Evolutionary conservation across 345 rosid genomes (phyloP).

Genomic region (Eucalyptus pauciflora): DNA sequence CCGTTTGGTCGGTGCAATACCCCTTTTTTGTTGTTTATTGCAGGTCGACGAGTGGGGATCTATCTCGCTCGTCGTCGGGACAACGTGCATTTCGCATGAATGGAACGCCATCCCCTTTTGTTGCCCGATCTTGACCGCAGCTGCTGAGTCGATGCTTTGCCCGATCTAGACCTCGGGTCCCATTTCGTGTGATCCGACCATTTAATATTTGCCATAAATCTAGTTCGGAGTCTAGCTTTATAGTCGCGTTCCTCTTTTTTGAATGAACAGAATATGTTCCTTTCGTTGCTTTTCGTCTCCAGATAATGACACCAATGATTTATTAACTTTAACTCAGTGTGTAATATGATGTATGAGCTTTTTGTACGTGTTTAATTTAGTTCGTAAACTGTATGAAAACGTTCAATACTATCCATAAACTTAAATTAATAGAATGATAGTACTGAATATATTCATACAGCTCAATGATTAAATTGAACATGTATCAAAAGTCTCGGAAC

Average conservation of each 20-base stretch:
- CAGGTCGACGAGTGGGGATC: background rate
- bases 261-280: background rate
- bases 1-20: background rate
- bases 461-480: too few species aligned
- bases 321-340: rapidly evolving
- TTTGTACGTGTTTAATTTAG: too few species aligned
- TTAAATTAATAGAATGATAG: background rate
- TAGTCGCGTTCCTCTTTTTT: background rate
- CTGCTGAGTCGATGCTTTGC: background rate
- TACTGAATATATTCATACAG: too few species aligned
- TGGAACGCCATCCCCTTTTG: background rate
- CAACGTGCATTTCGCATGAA: background rate
- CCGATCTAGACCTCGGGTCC: background rate
- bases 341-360: rapidly evolving
- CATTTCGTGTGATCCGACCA: background rate
- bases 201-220: background rate
- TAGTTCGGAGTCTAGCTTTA: background rate
- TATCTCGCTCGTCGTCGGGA: background rate
- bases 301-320: rapidly evolving
- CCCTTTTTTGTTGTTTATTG: background rate
- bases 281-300: background rate
- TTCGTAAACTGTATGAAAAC: rapidly evolving
- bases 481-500: rapidly evolving
- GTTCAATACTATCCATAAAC: too few species aligned
- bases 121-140: background rate